phyloP scores from a whole-genome alignment of 306 rosid species.

The Datisca glomerata region DNA sequence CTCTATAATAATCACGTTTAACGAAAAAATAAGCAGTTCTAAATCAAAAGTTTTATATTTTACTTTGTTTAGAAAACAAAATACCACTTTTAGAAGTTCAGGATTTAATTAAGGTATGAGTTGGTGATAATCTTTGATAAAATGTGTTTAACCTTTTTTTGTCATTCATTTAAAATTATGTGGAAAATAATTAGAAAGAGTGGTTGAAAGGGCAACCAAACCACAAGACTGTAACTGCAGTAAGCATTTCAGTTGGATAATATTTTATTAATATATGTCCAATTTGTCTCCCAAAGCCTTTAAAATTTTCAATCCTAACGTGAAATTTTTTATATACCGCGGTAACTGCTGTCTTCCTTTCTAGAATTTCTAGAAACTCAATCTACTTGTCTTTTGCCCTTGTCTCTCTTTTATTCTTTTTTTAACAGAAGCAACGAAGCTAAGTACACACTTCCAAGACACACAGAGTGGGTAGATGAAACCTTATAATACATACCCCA shows the following conservation, averaged over 20 bases:
- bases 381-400: too few relatives aligned
- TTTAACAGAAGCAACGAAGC: too few relatives aligned
- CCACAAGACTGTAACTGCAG: not conserved
- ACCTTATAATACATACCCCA: too few relatives aligned
- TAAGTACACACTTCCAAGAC: too few relatives aligned
- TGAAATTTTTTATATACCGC: not conserved
- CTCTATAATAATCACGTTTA: too few relatives aligned
- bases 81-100: not conserved
- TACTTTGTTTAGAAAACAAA: not conserved
- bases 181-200: not conserved
- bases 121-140: not conserved
- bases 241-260: not conserved
- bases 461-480: too few relatives aligned
- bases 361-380: conserved; percentile 2
- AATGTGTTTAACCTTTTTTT: not conserved
- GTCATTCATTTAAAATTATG: not conserved
- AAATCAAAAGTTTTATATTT: too few relatives aligned
- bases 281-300: not conserved
- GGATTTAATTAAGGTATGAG: not conserved
- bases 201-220: not conserved
- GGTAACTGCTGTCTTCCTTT: conserved; percentile 15
- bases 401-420: too few relatives aligned
- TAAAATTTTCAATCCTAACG: not conserved
- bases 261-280: too few relatives aligned
- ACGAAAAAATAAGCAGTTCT: too few relatives aligned